Evolutionary conservation across 345 rosid species (phyloP).

Genomic region (Dovyalis caffra): DNA sequence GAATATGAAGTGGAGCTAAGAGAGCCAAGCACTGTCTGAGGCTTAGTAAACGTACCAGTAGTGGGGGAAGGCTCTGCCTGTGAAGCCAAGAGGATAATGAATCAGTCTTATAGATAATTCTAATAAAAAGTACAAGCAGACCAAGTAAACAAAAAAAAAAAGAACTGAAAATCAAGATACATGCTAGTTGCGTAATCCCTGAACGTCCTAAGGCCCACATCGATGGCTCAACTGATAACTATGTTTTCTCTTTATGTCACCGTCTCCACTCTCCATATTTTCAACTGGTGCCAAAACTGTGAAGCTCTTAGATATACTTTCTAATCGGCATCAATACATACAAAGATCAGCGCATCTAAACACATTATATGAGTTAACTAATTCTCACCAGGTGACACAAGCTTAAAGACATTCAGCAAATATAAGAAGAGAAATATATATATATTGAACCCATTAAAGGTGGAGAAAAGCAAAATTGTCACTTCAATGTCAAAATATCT

Average conservation of each 20-base stretch:
- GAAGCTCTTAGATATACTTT: slow-evolving; percentile 12
- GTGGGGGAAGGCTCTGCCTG: slow-evolving; percentile 98
- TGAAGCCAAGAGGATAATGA: slow-evolving; percentile 27
- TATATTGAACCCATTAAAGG: slow-evolving; percentile 12
- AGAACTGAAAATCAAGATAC: slow-evolving; percentile 21
- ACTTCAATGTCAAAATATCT: neutral
- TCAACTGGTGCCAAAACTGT: neutral
- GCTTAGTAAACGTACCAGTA: slow-evolving; percentile 77
- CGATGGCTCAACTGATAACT: slow-evolving; percentile 3
- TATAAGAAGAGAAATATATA: slow-evolving; percentile 3
- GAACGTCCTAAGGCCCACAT: slow-evolving; percentile 4
- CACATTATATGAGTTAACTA: slow-evolving; percentile 16
- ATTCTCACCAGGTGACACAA: slow-evolving; percentile 9
- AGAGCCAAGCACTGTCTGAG: slow-evolving; percentile 45
- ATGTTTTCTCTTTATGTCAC: neutral
- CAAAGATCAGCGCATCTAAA: slow-evolving; percentile 12
- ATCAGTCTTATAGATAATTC: neutral
- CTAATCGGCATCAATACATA: slow-evolving; percentile 17
- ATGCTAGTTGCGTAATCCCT: slow-evolving; percentile 7
- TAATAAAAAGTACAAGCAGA: neutral
- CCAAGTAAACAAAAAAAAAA: slow-evolving; percentile 4
- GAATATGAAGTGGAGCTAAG: slow-evolving; percentile 38
- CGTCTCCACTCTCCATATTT: slow-evolving; percentile 7
- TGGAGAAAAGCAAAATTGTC: neutral
- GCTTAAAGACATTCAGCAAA: slow-evolving; percentile 4